Conservation (phyloP, 2,329 filamentous ascomycete species). For the Sclerotinia subarctica region DNA sequence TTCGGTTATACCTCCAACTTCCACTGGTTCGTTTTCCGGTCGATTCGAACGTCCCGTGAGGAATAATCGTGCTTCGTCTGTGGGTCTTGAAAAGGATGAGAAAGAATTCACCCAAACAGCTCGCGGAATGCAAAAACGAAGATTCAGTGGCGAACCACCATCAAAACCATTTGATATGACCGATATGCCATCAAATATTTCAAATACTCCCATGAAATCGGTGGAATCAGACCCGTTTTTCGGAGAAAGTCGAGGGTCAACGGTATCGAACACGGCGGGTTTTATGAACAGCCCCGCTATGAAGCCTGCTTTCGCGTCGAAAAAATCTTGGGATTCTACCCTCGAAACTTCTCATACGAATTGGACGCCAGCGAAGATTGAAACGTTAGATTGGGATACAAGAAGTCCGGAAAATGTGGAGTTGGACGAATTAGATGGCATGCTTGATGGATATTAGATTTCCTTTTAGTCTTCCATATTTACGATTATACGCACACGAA, state of each 20-base stretch:
- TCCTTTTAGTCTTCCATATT: neutral
- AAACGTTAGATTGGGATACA: slow-evolving; percentile 55
- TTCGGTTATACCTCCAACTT: slow-evolving; percentile 58
- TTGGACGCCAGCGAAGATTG: slow-evolving; percentile 34
- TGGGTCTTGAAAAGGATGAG: slow-evolving; percentile 89
- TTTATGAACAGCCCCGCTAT: slow-evolving; percentile 54
- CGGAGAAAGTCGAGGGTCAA: slow-evolving; percentile 36
- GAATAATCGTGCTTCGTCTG: slow-evolving; percentile 72
- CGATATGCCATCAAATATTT: slow-evolving; percentile 20
- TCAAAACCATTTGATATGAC: slow-evolving; percentile 40
- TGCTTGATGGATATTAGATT: slow-evolving; percentile 63
- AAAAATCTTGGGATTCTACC: slow-evolving; percentile 47
- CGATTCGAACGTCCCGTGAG: slow-evolving; percentile 48
- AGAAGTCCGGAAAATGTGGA: slow-evolving; percentile 83
- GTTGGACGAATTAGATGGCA: slow-evolving; percentile 85
- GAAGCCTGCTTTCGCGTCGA: slow-evolving; percentile 45
- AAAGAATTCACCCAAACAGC: slow-evolving; percentile 96
- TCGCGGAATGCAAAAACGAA: slow-evolving; percentile 67
- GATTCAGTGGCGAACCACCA: slow-evolving; percentile 51
- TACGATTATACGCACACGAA: slow-evolving; percentile 7
- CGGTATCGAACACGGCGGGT: slow-evolving; percentile 22
- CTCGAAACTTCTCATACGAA: slow-evolving; percentile 23
- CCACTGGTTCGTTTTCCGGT: slow-evolving; percentile 60
- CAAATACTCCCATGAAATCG: slow-evolving; percentile 30
- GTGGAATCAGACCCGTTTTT: slow-evolving; percentile 36